Percentiles rank a stretch among this genome's conserved stretches.
phyloP scores from a whole-genome alignment of 2,329 filamentous ascomycete species.

The Penicillium aurantiogriseum region DNA sequence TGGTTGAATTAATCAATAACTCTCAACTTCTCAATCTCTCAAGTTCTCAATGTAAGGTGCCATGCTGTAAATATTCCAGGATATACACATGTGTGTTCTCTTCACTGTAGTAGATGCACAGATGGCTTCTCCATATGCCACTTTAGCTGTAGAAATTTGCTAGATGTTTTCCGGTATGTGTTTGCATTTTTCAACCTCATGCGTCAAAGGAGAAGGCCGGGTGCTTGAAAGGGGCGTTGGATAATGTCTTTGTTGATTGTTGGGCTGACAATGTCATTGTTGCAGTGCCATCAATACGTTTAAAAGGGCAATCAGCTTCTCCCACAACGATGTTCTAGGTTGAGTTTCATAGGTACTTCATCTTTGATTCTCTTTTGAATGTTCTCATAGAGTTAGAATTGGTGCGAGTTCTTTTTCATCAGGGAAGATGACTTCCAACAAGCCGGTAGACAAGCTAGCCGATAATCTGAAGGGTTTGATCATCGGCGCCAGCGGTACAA shows the following conservation, averaged over 20 bases:
- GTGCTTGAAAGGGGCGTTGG: not conserved
- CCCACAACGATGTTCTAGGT: not conserved
- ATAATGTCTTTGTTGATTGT: not conserved
- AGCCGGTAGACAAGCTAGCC: not conserved
- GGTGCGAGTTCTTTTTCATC: not conserved
- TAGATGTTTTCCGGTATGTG: not conserved
- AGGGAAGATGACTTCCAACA: not conserved
- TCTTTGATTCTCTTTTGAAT: not conserved
- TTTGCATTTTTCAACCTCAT: not conserved
- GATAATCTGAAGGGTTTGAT: slow-evolving; percentile 17
- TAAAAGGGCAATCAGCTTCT: not conserved
- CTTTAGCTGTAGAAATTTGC: not conserved
- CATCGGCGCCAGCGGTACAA: slow-evolving; percentile 59
- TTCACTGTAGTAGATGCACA: not conserved
- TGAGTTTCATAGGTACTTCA: not conserved
- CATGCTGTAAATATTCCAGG: not conserved
- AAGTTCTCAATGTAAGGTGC: not conserved
- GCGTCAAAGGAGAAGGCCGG: not conserved
- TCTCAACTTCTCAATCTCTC: not conserved
- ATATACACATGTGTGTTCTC: not conserved
- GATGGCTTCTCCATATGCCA: not conserved
- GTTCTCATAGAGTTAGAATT: not conserved
- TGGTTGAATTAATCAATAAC: not conserved
- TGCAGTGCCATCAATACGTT: not conserved
- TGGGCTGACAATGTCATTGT: not conserved